Base-by-base conservation (phyloP, 2,329 filamentous ascomycete species). In the Stagonosporopsis tanaceti region DNA sequence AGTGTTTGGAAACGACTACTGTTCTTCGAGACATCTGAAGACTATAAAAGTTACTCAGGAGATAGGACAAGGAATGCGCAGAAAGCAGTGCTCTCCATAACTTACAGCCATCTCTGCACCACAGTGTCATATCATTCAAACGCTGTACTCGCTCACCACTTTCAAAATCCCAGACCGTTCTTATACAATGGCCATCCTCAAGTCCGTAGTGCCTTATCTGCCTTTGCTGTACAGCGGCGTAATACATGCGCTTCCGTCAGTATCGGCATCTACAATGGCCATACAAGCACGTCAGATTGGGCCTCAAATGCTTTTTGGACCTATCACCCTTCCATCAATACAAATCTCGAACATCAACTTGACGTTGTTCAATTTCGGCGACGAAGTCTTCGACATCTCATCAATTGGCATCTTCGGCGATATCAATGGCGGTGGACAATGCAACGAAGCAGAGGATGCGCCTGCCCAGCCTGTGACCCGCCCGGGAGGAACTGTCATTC, bases 371-470 rank as follows among this genome's bases (percentile, higher is more conserved):
- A 47, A 47, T 11, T 37, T 47, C 11, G 45, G 45, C 30, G 45
- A 47, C 20, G 45, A 47, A 37, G 45, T 47, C 11, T 47, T 47
- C 24, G 45, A 47, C 15, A 47, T 47, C 30, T 47, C 45, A 2
- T 47, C 45, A 9, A 47, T 47, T 15, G 25, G 30, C 27, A 38
- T 47, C 20, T 47, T 47, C 24, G 45, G 45, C 14, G 45, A 47
- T 17, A 28, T 47, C 34, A 47, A 47, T 12, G 45, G 37, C 14
- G 14, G 14, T 25, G 45, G 45, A 17, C 6, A 12, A 9, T 47
- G 45, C 34, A 47, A 15, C 41, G 27, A 45, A 20, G 41, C 41
- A 6, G 45, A 17, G 20, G 45, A 47, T 28, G 45, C 41, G 9
- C 41, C 41, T 12, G 41, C 41, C 5, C 15, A 28, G 7, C 27